Evolutionary conservation across 1,284 basidiomycete genomes (phyloP).

Genomic region (Fomitopsis pinicola): DNA sequence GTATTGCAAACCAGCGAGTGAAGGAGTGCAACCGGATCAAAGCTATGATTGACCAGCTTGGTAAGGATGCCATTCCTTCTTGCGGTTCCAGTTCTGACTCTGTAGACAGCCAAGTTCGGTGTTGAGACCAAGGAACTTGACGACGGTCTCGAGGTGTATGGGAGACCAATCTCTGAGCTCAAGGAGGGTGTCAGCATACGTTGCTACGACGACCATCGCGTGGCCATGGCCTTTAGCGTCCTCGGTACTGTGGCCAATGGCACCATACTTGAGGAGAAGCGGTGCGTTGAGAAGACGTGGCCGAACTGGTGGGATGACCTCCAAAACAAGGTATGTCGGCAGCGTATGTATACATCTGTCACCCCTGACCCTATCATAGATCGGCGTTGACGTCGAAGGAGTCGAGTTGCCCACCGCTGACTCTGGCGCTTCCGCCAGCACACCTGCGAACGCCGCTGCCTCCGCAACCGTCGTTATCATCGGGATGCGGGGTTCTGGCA

Average conservation of each 20-base stretch:
- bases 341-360: conserved; percentile 1
- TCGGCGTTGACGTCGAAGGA: conserved; percentile 87
- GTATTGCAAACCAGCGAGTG: conserved; percentile 97
- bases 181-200: conserved; percentile 75
- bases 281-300: conserved; percentile 99
- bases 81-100: background rate
- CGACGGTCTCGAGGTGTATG: conserved; percentile 91
- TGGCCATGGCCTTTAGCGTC: conserved; percentile 98
- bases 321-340: conserved; percentile 72
- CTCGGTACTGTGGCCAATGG: conserved; percentile 72
- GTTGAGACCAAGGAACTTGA: conserved; percentile 90
- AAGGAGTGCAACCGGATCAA: conserved; percentile 98
- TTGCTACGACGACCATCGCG: conserved; percentile 98
- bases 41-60: conserved; percentile 95
- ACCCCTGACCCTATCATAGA: conserved; percentile 41
- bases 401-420: conserved; percentile 63
- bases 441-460: conserved; percentile 33
- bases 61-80: conserved; percentile 36
- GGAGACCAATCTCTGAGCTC: conserved; percentile 62
- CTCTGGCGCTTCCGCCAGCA: conserved; percentile 39
- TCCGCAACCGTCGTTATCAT: conserved; percentile 80
- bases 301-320: conserved; percentile 99
- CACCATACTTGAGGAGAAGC: conserved; percentile 90
- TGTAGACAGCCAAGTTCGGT: conserved; percentile 81
- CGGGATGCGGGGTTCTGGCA: conserved; percentile 97